Evolutionary conservation across 2,329 filamentous ascomycete species (phyloP).

Genomic region (Thermothelomyces thermophilus): DNA sequence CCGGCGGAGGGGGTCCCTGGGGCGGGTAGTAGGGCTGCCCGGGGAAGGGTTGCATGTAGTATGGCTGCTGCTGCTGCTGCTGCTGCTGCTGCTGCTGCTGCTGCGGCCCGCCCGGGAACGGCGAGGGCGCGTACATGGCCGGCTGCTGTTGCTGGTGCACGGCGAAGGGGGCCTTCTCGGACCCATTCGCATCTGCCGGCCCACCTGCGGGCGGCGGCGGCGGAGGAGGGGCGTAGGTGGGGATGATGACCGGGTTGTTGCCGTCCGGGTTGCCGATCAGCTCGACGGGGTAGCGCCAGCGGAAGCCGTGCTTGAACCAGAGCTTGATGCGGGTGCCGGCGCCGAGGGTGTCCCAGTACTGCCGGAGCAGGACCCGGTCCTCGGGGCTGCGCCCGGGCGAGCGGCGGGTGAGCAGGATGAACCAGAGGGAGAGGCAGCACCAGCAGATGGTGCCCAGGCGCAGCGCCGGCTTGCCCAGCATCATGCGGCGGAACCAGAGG

Average conservation of each 20-base stretch:
- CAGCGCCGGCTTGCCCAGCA: constrained; percentile 27
- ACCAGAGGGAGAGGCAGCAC: constrained; percentile 24
- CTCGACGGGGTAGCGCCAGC: constrained; percentile 23
- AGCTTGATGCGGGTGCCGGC: constrained; percentile 16
- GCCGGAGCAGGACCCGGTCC: constrained; percentile 16
- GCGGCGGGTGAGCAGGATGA: constrained; percentile 25
- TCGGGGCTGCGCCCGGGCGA: constrained; percentile 23
- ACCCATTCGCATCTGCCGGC: too few relatives aligned
- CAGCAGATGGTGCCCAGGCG: constrained; percentile 29
- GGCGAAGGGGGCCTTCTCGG: neutral
- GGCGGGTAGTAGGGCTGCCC: too few relatives aligned
- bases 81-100: neutral
- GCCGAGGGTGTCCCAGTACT: constrained; percentile 16
- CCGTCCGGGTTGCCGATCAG: constrained; percentile 17
- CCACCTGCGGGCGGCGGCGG: too few relatives aligned
- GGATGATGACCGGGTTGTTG: neutral
- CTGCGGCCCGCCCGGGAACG: neutral
- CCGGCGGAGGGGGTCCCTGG: too few relatives aligned
- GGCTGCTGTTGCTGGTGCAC: neutral
- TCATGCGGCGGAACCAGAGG: constrained; percentile 30
- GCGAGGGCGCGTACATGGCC: neutral
- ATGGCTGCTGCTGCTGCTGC: neutral
- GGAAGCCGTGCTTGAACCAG: constrained; percentile 25
- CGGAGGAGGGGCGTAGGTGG: neutral
- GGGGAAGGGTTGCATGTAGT: neutral